A percentile compares a stretch with the other conserved stretches of the same genome.
Evolutionary conservation across 2,329 filamentous ascomycete genomes (phyloP).

Genomic region (Fusarium sp.): DNA sequence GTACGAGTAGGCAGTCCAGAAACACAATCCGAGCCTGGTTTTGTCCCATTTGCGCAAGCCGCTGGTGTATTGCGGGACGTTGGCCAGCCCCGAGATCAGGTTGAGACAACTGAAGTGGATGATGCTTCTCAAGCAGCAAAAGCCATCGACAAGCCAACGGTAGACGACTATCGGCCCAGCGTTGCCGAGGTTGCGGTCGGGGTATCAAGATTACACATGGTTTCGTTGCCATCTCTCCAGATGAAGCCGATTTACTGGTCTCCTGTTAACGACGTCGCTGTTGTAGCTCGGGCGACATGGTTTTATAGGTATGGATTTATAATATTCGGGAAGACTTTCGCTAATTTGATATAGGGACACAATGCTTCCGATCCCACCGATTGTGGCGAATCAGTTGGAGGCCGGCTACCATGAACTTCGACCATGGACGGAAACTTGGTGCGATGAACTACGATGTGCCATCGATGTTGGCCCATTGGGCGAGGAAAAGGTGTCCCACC

Average conservation of each 20-base stretch:
- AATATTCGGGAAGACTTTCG: not conserved
- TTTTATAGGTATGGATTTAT: constrained; percentile 77
- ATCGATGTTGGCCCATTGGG: constrained; percentile 89
- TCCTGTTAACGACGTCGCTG: constrained; percentile 87
- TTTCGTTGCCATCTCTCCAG: constrained; percentile 82
- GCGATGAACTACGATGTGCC: constrained; percentile 89
- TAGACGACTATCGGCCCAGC: constrained; percentile 40
- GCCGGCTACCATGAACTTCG: constrained; percentile 88
- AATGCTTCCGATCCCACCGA: constrained; percentile 88
- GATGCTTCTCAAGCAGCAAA: constrained; percentile 15
- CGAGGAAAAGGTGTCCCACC: constrained; percentile 90
- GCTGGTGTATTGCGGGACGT: constrained; percentile 13
- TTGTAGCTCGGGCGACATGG: constrained; percentile 90
- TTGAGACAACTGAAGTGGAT: constrained; percentile 15
- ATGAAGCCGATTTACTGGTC: constrained; percentile 99
- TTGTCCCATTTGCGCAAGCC: constrained; percentile 11
- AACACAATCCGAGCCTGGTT: constrained; percentile 37
- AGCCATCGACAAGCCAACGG: constrained; percentile 3
- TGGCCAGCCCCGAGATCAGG: constrained; percentile 8
- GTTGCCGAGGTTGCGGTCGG: constrained; percentile 81
- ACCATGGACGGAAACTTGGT: constrained; percentile 93
- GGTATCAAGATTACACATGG: constrained; percentile 88
- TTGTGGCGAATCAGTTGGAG: constrained; percentile 92
- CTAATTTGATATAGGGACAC: constrained; percentile 70
- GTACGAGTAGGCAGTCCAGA: constrained; percentile 58